Conservation (phyloP, 208 protist genomes). For the Angomonas desouzai region DNA sequence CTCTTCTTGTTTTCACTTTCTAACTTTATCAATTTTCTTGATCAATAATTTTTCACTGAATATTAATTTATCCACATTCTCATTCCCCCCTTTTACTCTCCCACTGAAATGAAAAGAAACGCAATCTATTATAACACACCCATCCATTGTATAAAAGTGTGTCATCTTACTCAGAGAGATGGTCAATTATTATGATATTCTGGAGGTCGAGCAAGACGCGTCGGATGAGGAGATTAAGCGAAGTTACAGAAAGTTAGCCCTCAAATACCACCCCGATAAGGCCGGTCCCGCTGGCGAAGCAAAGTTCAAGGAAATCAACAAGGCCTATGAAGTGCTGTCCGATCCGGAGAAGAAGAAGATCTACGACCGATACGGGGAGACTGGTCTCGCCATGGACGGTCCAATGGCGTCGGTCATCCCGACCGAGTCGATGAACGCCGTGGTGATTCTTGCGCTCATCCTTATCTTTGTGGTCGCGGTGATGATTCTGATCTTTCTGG, state of each 20-base stretch:
- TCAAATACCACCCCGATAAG: constrained; percentile 88
- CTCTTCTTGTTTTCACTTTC: too few species aligned
- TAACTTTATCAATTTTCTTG: too few species aligned
- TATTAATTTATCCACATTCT: too few species aligned
- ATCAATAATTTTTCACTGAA: too few species aligned
- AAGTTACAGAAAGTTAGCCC: constrained; percentile 68
- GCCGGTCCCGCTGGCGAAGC: constrained; percentile 53
- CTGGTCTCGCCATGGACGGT: constrained; percentile 45
- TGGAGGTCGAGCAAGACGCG: constrained; percentile 62
- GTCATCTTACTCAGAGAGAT: constrained; percentile 8
- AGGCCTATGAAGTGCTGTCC: constrained; percentile 96
- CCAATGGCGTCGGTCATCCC: constrained; percentile 24
- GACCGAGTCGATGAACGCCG: constrained; percentile 16
- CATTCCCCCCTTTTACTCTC: too few species aligned
- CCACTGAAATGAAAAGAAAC: too few species aligned
- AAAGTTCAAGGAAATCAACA: constrained; percentile 77
- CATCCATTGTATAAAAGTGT: constrained; percentile 5
- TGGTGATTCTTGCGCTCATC: constrained; percentile 14
- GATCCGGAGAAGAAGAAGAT: constrained; percentile 63
- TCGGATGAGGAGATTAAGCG: constrained; percentile 80
- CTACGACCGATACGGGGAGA: constrained; percentile 65
- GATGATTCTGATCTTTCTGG: constrained; percentile 57
- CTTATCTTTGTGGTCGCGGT: constrained; percentile 21
- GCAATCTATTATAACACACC: too few species aligned
- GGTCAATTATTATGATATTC: constrained; percentile 60